phyloP scores from a whole-genome alignment of 2,329 filamentous ascomycete genomes.

The Sarocladium oryzae region DNA sequence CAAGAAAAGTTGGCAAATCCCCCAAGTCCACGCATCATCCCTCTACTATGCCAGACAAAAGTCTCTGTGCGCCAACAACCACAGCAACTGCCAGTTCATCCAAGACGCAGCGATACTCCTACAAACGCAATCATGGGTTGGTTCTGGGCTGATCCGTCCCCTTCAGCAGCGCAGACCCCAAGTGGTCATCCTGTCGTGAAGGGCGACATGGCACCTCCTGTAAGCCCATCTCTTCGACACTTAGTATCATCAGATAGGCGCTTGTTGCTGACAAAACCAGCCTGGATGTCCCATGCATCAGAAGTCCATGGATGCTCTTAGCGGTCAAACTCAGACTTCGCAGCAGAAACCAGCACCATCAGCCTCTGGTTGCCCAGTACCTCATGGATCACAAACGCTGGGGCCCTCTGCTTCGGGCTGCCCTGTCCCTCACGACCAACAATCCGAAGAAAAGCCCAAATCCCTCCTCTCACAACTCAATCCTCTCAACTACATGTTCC shows the following conservation, averaged over 20 bases:
- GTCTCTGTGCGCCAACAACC: background rate
- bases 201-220: constrained; percentile 25
- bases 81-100: background rate
- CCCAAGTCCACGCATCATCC: background rate
- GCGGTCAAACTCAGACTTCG: background rate
- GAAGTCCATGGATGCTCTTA: constrained; percentile 41
- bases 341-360: background rate
- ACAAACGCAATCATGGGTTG: constrained; percentile 50
- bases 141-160: constrained; percentile 53
- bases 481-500: constrained; percentile 92
- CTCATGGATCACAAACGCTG: constrained; percentile 17
- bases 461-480: constrained; percentile 52
- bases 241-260: constrained; percentile 1
- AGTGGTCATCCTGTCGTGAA: constrained; percentile 24
- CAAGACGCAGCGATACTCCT: no score
- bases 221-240: constrained; percentile 15
- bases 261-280: constrained; percentile 24
- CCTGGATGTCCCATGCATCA: constrained; percentile 53
- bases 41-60: background rate
- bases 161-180: constrained; percentile 27
- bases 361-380: constrained; percentile 24
- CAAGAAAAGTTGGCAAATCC: constrained; percentile 5
- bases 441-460: constrained; percentile 27
- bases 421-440: constrained; percentile 38
- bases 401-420: constrained; percentile 31